A percentile compares a stretch with the other conserved stretches of the same genome.
Evolutionary conservation across 2,329 filamentous ascomycete species (phyloP).

Genomic region (Colletotrichum brevisporum): DNA sequence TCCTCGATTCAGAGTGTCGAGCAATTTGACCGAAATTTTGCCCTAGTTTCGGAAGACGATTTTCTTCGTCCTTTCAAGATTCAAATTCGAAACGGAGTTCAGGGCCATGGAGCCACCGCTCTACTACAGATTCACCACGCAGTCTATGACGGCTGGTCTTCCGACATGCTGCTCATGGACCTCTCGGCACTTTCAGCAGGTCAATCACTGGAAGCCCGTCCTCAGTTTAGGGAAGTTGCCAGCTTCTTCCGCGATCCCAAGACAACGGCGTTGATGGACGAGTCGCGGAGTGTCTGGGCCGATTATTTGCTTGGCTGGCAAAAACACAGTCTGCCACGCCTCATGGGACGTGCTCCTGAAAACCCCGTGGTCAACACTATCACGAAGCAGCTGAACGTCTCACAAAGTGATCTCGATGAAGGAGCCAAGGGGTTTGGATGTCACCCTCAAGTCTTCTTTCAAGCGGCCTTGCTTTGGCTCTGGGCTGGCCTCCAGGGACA

Average conservation of each 20-base stretch:
- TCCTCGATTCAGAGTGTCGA: conserved; percentile 59
- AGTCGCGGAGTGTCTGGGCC: conserved; percentile 77
- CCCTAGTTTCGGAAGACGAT: conserved; percentile 50
- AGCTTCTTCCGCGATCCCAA: conserved; percentile 58
- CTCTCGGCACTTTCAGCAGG: conserved; percentile 65
- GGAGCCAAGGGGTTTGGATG: conserved; percentile 59
- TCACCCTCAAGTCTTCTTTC: conserved; percentile 81
- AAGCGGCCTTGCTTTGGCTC: conserved; percentile 77
- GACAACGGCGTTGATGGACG: conserved; percentile 50
- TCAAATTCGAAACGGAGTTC: conserved; percentile 59
- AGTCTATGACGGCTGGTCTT: conserved; percentile 94
- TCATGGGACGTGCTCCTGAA: conserved; percentile 46
- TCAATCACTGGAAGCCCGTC: conserved; percentile 53
- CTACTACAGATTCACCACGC: conserved; percentile 82
- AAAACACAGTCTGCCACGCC: conserved; percentile 66
- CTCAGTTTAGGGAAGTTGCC: conserved; percentile 74
- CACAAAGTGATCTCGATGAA: conserved; percentile 51
- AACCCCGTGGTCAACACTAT: conserved; percentile 46
- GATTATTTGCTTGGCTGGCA: conserved; percentile 72
- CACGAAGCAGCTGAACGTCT: conserved; percentile 50
- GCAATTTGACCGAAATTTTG: conserved; percentile 54
- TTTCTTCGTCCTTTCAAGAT: conserved; percentile 72
- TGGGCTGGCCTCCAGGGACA: conserved; percentile 75
- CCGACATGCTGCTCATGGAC: conserved; percentile 81
- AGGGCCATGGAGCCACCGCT: conserved; percentile 47